Base-by-base conservation (phyloP, 2,329 filamentous ascomycete species). In the Cladosporium sp. region DNA sequence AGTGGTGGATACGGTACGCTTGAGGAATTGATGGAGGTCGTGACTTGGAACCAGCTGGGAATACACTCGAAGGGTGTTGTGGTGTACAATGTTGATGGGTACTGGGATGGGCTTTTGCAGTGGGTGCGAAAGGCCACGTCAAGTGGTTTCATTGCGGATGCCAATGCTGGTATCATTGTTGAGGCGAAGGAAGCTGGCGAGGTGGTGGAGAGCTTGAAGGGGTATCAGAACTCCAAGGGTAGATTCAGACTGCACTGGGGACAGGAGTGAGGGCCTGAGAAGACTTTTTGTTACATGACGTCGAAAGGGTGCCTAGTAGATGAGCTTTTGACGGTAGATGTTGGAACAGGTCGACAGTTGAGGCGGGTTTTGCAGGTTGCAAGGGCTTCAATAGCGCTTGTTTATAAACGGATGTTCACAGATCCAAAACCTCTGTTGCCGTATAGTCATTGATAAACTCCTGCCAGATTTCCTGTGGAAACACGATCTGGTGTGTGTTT, bases 11-110 rank as follows among this genome's bases (percentile, higher is more conserved):
- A 92, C 69, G 93, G 93, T 16, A 98, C 93, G 2, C 79, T 97
- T 66, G 93, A 98, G 73, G 93, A 98, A 76, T 78, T 98, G 65
- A 90, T 95, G 69, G 88, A 94, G 73, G 82, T 88, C 2, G 84
- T 83, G 20, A 94, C 88, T 11, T 98, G 93, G 66, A 97, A 96
- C 69, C 93, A 97, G 73, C 72, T 98, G 43, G 92, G 93, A 1
- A 97, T 98, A 57, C 93, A 97, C 70, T 78, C 77, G 59, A 76
- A 79, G 43, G 87, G 86, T 3, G 83, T 97, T 38, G 83, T 92
- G 48, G 73, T 96, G 42, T 81, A 88, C 59, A 97, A 97, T 67
- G 78, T 96, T 20, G 83, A 91, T 49, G 89, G 90, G 0, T 97
- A 95, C 70, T 98, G 91, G 80, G 86, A 94, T 67, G 90, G 90